Evolutionary conservation across 208 protist species (phyloP).

Genomic region (Acanthamoeba sp.): DNA sequence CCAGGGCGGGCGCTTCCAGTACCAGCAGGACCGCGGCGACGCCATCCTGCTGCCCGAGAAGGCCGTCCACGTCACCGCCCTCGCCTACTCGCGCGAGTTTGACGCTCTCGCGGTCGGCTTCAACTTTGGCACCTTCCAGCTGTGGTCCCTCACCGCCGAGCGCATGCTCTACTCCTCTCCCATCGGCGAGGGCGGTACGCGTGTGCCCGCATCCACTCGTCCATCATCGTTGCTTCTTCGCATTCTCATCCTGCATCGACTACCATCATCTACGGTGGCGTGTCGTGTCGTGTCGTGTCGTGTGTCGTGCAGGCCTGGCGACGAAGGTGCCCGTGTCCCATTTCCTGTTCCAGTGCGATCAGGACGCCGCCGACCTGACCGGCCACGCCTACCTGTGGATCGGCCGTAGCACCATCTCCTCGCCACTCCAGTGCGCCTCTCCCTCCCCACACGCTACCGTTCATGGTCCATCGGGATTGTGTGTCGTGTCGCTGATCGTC

Average conservation of each 20-base stretch:
- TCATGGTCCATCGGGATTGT: not conserved
- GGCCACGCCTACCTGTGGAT: not conserved
- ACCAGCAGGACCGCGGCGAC: conserved; percentile 22
- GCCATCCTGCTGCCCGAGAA: conserved; percentile 4
- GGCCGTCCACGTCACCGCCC: conserved; percentile 14
- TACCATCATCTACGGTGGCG: no score
- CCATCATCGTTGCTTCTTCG: not conserved
- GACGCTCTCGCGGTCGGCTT: conserved; percentile 16
- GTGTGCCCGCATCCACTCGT: no score
- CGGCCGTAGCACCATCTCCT: not conserved
- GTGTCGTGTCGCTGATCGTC: not conserved
- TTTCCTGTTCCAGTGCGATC: conserved; percentile 28
- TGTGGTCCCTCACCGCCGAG: conserved; percentile 17
- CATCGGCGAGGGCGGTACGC: conserved; percentile 24
- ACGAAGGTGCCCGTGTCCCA: conserved; percentile 15
- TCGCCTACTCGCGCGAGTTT: not conserved
- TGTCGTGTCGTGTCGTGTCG: no score
- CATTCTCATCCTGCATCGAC: no score
- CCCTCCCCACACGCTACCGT: not conserved
- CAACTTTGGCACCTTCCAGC: conserved; percentile 47
- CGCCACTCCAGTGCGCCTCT: not conserved
- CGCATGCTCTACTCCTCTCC: conserved; percentile 5
- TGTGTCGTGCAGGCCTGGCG: not conserved
- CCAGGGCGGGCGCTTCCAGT: conserved; percentile 6
- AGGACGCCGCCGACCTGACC: not conserved